Conservation (phyloP, 305 asterid species). For the Fraxinus floribunda region DNA sequence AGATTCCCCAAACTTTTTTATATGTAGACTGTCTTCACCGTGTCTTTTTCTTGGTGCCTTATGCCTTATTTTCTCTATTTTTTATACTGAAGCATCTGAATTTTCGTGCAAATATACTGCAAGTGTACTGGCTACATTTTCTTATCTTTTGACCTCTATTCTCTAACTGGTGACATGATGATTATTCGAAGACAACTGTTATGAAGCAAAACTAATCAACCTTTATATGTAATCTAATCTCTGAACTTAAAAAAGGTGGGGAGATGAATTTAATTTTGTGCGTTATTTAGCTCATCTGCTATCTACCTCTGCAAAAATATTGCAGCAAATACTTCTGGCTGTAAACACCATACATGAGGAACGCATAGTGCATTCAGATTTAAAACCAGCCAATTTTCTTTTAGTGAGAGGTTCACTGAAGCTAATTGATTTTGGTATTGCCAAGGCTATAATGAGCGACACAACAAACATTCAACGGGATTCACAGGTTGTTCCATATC, state of each 20-base stretch:
- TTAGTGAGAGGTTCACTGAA: slow-evolving; percentile 90
- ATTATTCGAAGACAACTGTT: neutral
- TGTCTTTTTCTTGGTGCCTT: neutral
- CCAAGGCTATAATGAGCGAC: slow-evolving; percentile 95
- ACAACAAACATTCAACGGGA: slow-evolving; percentile 98
- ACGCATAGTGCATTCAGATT: slow-evolving; percentile 95
- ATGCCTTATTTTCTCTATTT: neutral
- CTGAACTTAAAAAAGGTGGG: neutral
- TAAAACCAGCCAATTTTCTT: slow-evolving; percentile 99
- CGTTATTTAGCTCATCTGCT: slow-evolving; percentile 12
- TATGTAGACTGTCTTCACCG: neutral
- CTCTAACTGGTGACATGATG: neutral
- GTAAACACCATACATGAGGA: slow-evolving; percentile 96
- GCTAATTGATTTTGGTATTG: slow-evolving; percentile 97
- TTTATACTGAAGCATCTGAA: neutral
- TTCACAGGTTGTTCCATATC: slow-evolving; percentile 67
- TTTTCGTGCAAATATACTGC: neutral
- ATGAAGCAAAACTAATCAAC: neutral
- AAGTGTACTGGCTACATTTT: neutral
- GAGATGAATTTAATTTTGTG: slow-evolving; percentile 11
- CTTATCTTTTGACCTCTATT: neutral
- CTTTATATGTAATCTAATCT: neutral
- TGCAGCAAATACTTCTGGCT: slow-evolving; percentile 94
- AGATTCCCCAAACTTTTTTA: neutral
- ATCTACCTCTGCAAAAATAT: slow-evolving; percentile 24